Evolutionary conservation across 1,139 yeast genomes (phyloP).

Genomic region (Yamadazyma triangularis): DNA sequence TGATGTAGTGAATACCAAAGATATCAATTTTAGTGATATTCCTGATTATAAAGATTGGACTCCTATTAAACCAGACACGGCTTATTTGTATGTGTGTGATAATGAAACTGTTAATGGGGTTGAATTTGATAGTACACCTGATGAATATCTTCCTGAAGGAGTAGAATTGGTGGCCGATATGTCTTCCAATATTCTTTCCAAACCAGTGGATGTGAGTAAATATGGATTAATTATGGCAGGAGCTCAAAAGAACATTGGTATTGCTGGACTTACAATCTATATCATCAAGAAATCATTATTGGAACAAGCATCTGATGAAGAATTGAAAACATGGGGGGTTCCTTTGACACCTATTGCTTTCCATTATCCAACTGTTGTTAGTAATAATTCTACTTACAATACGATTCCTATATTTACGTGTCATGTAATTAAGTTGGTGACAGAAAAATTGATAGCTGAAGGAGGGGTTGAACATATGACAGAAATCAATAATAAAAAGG

Average conservation of each 20-base stretch:
- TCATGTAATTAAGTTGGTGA: conserved; percentile 77
- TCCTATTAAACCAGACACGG: conserved; percentile 49
- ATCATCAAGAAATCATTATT: conserved; percentile 79
- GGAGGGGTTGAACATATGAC: conserved; percentile 61
- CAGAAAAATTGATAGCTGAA: conserved; percentile 52
- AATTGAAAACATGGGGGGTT: conserved; percentile 51
- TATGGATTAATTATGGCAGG: conserved; percentile 91
- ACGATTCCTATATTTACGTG: conserved; percentile 92
- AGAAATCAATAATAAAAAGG: conserved; percentile 54
- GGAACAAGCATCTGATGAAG: conserved; percentile 61
- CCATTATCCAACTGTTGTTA: conserved; percentile 81
- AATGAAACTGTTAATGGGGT: conserved; percentile 96
- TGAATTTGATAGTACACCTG: conserved; percentile 62
- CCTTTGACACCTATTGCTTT: conserved; percentile 87
- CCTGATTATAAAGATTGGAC: conserved; percentile 68
- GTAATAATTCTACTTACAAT: conserved; percentile 89
- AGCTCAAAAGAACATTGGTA: conserved; percentile 95
- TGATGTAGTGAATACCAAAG: conserved; percentile 62
- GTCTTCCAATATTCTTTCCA: conserved; percentile 89
- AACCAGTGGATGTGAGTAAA: conserved; percentile 72
- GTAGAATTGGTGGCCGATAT: conserved; percentile 88
- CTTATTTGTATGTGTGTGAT: conserved; percentile 88
- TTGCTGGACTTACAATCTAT: conserved; percentile 91
- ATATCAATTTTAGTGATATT: conserved; percentile 60
- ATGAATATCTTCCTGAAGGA: conserved; percentile 54